Base-by-base conservation (phyloP, 257 asterid genomes). In the Solanum appendiculatum region DNA sequence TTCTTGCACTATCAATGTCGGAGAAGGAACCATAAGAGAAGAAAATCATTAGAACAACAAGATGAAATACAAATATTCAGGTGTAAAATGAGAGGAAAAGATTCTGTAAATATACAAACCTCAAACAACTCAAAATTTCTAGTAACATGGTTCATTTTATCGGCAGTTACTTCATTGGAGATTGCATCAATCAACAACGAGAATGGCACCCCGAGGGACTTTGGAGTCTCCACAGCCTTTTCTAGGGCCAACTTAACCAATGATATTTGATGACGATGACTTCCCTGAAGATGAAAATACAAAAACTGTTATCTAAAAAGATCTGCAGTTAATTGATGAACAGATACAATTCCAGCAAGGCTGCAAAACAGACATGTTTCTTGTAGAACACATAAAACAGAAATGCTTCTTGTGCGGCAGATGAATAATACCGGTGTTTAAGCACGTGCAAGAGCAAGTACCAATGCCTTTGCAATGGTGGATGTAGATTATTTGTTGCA, bases 151-250 rank as follows among this genome's bases (percentile, higher is more conserved):
- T 92, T 90, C 98, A 95, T 94, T 60, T 86, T 91, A 68, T 92
- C 88, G 69, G 94, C 51, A 44, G 97, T 82, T 72, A 96, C 89
- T 87, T 87, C 87, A 33, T 66, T 86, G 39, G 98, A 92, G 74
- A 96, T 94, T 88, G 95, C 97, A 70, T 93, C 93, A 80, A 95
- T 90, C 90, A 96, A 92, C 94, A 87, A 64, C 7, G 98, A 89
- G 90, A 96, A 93, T 25, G 98, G 94, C 98, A 96, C 90, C 93
- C 94, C 94, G 48, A 97, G 98, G 90, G 97, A 92, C 88, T 91
- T 93, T 20, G 99, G 98, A 84, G 88, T 74, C 91, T 92, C 90
- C 64, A 86, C 86, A 82, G 85, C 89, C 82, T 86, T 88, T 77
- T 89, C 90, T 77, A 83, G 90, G 84, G 84, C 83, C 23, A 63